Evolutionary conservation across 2,329 filamentous ascomycete species (phyloP).

Genomic region (Byssothecium circinans): DNA sequence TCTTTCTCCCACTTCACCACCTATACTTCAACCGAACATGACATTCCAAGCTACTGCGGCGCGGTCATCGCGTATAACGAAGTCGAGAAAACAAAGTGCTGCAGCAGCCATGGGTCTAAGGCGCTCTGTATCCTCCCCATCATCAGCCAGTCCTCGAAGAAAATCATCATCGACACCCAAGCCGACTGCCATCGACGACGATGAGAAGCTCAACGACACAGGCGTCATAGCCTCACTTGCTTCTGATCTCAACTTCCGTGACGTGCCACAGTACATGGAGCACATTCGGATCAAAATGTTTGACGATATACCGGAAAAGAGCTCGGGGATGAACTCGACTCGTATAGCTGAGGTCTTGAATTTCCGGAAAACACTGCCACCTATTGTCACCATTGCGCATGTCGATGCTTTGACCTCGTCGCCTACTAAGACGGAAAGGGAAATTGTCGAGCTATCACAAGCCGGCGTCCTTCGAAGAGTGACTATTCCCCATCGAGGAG

Average conservation of each 20-base stretch:
- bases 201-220: slow-evolving; percentile 58
- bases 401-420: slow-evolving; percentile 64
- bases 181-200: slow-evolving; percentile 36
- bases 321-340: slow-evolving; percentile 64
- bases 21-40: slow-evolving; percentile 17
- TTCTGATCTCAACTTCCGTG: slow-evolving; percentile 59
- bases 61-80: slow-evolving; percentile 35
- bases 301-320: slow-evolving; percentile 59
- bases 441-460: slow-evolving; percentile 63
- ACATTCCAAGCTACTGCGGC: slow-evolving; percentile 35
- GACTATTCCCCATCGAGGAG: slow-evolving; percentile 62
- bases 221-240: slow-evolving; percentile 60
- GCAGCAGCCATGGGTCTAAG: slow-evolving; percentile 31
- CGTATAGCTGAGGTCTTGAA: slow-evolving; percentile 66
- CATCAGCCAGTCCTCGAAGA: slow-evolving; percentile 39
- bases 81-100: slow-evolving; percentile 25
- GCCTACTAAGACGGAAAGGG: slow-evolving; percentile 67
- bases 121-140: slow-evolving; percentile 35
- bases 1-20: too few relatives aligned
- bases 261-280: slow-evolving; percentile 65
- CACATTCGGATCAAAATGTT: slow-evolving; percentile 67
- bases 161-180: slow-evolving; percentile 30
- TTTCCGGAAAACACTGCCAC: slow-evolving; percentile 61
- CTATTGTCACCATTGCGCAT: slow-evolving; percentile 67
- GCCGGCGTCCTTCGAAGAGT: slow-evolving; percentile 63